Evolutionary conservation across 148 eudicot species (phyloP).

Genomic region (Persicaria maculosa): DNA sequence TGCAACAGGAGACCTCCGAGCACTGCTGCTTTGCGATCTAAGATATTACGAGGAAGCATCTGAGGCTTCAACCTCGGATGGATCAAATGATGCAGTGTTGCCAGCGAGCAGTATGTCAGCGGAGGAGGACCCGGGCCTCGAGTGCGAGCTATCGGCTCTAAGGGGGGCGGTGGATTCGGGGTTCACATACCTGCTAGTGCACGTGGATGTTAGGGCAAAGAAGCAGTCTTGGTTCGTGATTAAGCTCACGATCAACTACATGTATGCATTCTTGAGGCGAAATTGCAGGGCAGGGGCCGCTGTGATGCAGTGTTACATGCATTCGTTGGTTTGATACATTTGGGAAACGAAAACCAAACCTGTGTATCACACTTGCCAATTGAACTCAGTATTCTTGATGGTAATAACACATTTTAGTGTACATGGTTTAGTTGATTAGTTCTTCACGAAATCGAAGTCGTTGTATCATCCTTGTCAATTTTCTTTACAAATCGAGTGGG

Average conservation of each 20-base stretch:
- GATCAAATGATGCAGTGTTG: constrained; percentile 15
- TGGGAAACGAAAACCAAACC: too few species aligned
- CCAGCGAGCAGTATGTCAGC: constrained; percentile 39
- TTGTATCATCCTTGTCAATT: too few species aligned
- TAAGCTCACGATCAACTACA: constrained; percentile 77
- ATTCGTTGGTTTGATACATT: too few species aligned
- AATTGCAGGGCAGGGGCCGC: constrained; percentile 94
- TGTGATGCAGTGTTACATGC: too few species aligned
- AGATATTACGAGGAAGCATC: constrained; percentile 18
- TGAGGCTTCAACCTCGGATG: constrained; percentile 18
- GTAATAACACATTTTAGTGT: too few species aligned
- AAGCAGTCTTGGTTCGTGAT: constrained; percentile 70
- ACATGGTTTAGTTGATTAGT: too few species aligned
- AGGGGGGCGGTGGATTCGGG: constrained; percentile 77
- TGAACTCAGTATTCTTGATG: too few species aligned
- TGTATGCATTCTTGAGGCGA: constrained; percentile 73
- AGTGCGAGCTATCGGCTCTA: constrained; percentile 73
- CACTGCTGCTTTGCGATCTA: constrained; percentile 49
- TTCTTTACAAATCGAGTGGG: too few species aligned
- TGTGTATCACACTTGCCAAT: too few species aligned
- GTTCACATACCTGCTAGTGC: constrained; percentile 79
- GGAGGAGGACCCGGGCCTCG: constrained; percentile 62
- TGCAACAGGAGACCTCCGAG: constrained; percentile 29
- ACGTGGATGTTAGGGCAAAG: constrained; percentile 75
- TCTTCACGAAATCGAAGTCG: too few species aligned